Evolutionary conservation across 139 green algal species (phyloP), one percentile per base, ranked within the genome.

Genomic region (Haematococcus sp.): DNA sequence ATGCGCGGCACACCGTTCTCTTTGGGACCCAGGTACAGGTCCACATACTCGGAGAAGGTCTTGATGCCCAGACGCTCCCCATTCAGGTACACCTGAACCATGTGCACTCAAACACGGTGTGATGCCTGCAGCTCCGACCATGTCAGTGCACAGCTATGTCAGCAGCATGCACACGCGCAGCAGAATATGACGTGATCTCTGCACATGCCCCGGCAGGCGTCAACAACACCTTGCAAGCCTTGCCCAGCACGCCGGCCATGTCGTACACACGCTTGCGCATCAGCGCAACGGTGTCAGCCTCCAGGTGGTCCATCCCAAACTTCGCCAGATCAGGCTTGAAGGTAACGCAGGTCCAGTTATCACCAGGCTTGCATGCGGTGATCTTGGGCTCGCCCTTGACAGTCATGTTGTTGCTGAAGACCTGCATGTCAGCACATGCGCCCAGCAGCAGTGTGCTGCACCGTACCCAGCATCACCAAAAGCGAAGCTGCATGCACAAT

Each of bases 221-320:
- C 46, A 15, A 55, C 46, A 55, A 55, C 56, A 97, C 94, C 87
- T 98, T 98, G 76, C 91, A 87, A 43, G 65, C 77, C 82, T 97
- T 98, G 61, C 92, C 93, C 56, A 99, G 86, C 52, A 97, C 88
- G 59, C 95, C 96, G 0, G 95, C 93, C 76, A 98, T 83, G 85
- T 99, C 96, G 75, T 97, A 94, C 59, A 97, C 92, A 13, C 96
- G 88, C 85, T 98, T 98, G 74, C 86, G 88, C 91, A 99, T 98
- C 43, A 99, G 85, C 3, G 88, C 78, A 16, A 99, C 87, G 11
- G 80, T 85, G 59, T 97, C 92, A 1, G 85, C 83, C 54, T 97
- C 93, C 51, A 96, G 83, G 22, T 68, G 59, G 23, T 79, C 60
- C 96, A 99, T 98, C 71, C 92, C 88, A 84, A 99, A 99, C 81